Evolutionary conservation across 345 rosid species (phyloP).

Genomic region (Camelina neglecta): DNA sequence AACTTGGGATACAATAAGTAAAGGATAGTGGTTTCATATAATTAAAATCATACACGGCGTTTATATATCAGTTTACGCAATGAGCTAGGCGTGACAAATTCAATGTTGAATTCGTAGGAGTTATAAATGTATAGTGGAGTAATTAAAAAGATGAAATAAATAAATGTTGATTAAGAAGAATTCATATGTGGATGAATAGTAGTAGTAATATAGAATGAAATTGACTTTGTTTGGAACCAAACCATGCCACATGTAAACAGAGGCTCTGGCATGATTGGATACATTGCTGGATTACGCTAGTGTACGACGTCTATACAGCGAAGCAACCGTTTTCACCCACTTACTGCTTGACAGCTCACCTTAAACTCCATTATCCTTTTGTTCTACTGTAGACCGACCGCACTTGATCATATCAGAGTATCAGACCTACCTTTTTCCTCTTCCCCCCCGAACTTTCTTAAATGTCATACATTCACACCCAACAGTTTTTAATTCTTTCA

Average conservation of each 20-base stretch:
- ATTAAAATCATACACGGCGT: neutral
- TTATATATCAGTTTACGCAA: conserved; percentile 11
- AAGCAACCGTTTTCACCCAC: conserved; percentile 42
- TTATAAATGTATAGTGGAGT: conserved; percentile 21
- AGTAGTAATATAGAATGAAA: neutral
- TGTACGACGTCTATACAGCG: conserved; percentile 39
- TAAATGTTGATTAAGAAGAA: conserved; percentile 10
- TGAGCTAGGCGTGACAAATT: conserved; percentile 24
- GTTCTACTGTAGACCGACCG: neutral
- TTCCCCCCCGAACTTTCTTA: conserved; percentile 4
- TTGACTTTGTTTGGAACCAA: conserved; percentile 25
- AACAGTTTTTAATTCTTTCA: neutral
- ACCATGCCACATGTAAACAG: conserved; percentile 31
- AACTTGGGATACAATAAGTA: neutral
- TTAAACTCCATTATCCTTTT: conserved; percentile 6
- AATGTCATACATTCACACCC: conserved; percentile 12
- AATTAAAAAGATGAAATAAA: neutral
- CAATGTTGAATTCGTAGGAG: conserved; percentile 27
- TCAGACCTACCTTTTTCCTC: neutral
- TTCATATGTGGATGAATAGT: neutral
- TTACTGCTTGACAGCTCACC: conserved; percentile 44
- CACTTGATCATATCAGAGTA: conserved; percentile 18
- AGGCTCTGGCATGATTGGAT: conserved; percentile 40
- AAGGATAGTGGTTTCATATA: neutral
- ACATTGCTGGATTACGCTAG: conserved; percentile 43